phyloP scores from a whole-genome alignment of 192 early-diverging fungal genomes.

The Podochytrium sp. region DNA sequence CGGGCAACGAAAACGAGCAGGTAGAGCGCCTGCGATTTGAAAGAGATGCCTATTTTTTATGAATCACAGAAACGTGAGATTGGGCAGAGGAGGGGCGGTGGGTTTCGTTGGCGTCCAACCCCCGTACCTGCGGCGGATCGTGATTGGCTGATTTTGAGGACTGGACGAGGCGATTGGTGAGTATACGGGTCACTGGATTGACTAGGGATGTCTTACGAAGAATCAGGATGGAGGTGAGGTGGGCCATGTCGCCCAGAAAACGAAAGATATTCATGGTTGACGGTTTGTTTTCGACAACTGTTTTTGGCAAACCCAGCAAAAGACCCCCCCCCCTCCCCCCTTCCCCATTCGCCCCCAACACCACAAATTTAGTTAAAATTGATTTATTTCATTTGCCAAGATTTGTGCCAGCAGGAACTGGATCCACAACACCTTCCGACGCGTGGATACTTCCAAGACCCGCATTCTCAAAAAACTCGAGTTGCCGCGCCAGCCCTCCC shows the following conservation, averaged over 20 bases:
- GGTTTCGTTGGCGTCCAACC: neutral
- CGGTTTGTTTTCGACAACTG: too few relatives aligned
- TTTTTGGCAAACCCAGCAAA: too few relatives aligned
- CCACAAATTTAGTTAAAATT: too few relatives aligned
- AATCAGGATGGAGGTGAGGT: slow-evolving; percentile 92
- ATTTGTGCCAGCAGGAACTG: too few relatives aligned
- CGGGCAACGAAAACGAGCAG: slow-evolving; percentile 90
- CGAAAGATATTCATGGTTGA: slow-evolving; percentile 95
- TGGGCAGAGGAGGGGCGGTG: neutral
- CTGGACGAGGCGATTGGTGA: neutral
- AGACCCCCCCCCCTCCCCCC: too few relatives aligned
- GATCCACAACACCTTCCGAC: too few relatives aligned
- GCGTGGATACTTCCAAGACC: too few relatives aligned
- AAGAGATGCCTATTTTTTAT: slow-evolving; percentile 81
- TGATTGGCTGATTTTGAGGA: slow-evolving; percentile 26
- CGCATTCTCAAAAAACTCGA: too few relatives aligned
- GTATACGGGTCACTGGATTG: neutral
- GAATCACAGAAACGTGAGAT: neutral
- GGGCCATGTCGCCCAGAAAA: slow-evolving; percentile 89
- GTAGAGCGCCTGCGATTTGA: slow-evolving; percentile 95
- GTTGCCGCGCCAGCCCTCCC: too few relatives aligned
- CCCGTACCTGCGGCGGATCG: slow-evolving; percentile 18
- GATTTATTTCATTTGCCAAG: too few relatives aligned
- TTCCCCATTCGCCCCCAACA: too few relatives aligned
- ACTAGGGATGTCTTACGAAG: slow-evolving; percentile 48